phyloP scores from a whole-genome alignment of 805 yeast species.

The Kodamaea neixiangensis region DNA sequence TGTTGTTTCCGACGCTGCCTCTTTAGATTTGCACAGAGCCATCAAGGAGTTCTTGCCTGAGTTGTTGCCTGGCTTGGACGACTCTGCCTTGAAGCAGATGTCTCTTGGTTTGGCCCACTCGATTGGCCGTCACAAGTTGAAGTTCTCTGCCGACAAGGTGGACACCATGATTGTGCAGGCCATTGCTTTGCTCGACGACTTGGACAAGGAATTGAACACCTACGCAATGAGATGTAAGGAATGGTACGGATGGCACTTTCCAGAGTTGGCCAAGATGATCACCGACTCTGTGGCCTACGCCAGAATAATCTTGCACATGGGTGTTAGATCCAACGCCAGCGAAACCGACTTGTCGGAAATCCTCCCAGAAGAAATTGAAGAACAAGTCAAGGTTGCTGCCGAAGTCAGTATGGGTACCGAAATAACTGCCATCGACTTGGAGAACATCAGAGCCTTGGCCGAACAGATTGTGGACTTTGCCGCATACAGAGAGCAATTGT shows the following conservation, averaged over 20 bases:
- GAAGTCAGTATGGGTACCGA: slow-evolving; percentile 99
- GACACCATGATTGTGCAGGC: slow-evolving; percentile 99
- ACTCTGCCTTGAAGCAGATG: slow-evolving; percentile 85
- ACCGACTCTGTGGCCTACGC: slow-evolving; percentile 96
- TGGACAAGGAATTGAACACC: slow-evolving; percentile 96
- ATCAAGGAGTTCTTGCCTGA: slow-evolving; percentile 93
- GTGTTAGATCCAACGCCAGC: slow-evolving; percentile 86
- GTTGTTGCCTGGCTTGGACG: slow-evolving; percentile 89
- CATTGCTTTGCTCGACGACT: slow-evolving; percentile 92
- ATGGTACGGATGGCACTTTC: slow-evolving; percentile 99
- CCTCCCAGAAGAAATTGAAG: slow-evolving; percentile 49
- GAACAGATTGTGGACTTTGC: slow-evolving; percentile 96
- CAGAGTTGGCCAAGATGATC: slow-evolving; percentile 96
- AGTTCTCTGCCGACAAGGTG: slow-evolving; percentile 96
- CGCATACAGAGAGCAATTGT: slow-evolving; percentile 93
- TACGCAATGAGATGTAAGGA: slow-evolving; percentile 99
- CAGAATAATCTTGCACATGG: slow-evolving; percentile 90
- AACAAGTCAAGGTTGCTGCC: slow-evolving; percentile 86
- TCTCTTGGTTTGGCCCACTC: slow-evolving; percentile 98
- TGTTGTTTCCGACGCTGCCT: slow-evolving; percentile 92
- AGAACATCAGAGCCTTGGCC: slow-evolving; percentile 87
- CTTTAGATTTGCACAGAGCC: slow-evolving; percentile 93
- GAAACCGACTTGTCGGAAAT: slow-evolving; percentile 73
- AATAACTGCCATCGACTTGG: slow-evolving; percentile 86
- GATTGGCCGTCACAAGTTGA: slow-evolving; percentile 96